Percentiles rank a stretch among this genome's conserved stretches.
Conservation (phyloP, 352 stramenopile genomes). For the Phytophthora sp. region DNA sequence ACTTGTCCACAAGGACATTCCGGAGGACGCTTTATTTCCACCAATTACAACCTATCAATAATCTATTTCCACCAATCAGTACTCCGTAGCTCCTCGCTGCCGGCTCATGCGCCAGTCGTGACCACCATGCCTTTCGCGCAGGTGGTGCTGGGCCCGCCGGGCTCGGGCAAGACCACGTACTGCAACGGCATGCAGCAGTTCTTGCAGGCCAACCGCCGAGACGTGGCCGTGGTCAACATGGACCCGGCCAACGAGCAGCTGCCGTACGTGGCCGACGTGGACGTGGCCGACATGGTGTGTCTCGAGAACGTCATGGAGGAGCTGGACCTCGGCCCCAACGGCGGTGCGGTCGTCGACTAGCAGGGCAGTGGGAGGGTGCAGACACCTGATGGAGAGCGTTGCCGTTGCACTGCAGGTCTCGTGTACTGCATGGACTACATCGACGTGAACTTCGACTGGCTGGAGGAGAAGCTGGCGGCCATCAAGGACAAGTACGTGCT, state of each 20-base stretch:
- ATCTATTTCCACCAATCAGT: background rate
- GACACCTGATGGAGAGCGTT: slow-evolving; percentile 4
- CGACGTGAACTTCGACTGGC: slow-evolving; percentile 98
- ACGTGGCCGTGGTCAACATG: slow-evolving; percentile 96
- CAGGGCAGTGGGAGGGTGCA: background rate
- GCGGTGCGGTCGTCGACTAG: slow-evolving; percentile 76
- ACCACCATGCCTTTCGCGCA: slow-evolving; percentile 79
- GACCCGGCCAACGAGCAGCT: slow-evolving; percentile 97
- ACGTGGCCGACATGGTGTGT: slow-evolving; percentile 97
- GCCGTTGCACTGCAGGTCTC: slow-evolving; percentile 56
- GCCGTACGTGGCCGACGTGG: slow-evolving; percentile 83
- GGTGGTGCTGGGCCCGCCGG: slow-evolving; percentile 75
- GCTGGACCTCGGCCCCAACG: slow-evolving; percentile 96
- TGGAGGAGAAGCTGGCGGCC: slow-evolving; percentile 92
- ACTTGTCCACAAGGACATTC: no score
- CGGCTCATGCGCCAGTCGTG: no score
- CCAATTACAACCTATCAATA: no score
- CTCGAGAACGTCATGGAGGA: slow-evolving; percentile 95
- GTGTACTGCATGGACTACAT: slow-evolving; percentile 99
- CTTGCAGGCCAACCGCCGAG: slow-evolving; percentile 64
- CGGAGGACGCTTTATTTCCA: no score
- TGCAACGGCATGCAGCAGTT: slow-evolving; percentile 98
- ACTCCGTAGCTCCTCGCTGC: no score
- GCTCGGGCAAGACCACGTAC: slow-evolving; percentile 98
- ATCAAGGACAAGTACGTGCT: slow-evolving; percentile 96